These are phyloP conservation scores for Aschersonia sp. DNA, from an alignment of 2,329 filamentous ascomycete species.

Conservation along the genomic window DNA sequence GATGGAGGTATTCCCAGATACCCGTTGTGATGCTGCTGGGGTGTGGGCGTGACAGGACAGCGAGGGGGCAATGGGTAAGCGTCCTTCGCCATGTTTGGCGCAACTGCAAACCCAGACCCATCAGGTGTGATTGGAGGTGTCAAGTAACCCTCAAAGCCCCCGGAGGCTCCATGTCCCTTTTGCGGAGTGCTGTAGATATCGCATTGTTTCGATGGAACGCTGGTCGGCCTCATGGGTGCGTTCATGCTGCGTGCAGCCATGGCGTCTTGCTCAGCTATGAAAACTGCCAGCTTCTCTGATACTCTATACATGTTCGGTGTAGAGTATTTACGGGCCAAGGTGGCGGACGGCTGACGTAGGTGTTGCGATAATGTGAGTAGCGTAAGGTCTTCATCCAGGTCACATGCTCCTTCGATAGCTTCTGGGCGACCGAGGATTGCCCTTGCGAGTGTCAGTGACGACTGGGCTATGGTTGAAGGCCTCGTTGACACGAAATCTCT, in stretches of 20 bases:
- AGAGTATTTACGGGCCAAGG: conserved; percentile 45
- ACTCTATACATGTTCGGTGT: conserved; percentile 36
- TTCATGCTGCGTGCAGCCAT: conserved; percentile 31
- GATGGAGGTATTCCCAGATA: conserved; percentile 21
- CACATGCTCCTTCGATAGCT: conserved; percentile 62
- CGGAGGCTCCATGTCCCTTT: conserved; percentile 52
- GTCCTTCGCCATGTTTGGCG: conserved; percentile 27
- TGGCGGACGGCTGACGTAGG: conserved; percentile 42
- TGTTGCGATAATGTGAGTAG: conserved; percentile 44
- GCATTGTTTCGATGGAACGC: conserved; percentile 36
- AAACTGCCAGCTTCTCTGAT: conserved; percentile 40
- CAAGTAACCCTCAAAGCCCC: conserved; percentile 59
- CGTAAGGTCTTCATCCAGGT: conserved; percentile 54
- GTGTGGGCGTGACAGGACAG: conserved; percentile 48
- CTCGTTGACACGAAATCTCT: conserved; percentile 90
- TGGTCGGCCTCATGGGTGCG: conserved; percentile 46
- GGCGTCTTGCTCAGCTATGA: conserved; percentile 43
- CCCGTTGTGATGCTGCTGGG: conserved; percentile 23
- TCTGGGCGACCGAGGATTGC: conserved; percentile 75
- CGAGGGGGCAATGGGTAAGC: conserved; percentile 33
- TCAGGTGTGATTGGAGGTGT: conserved; percentile 81
- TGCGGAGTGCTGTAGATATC: conserved; percentile 65
- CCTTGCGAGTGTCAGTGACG: conserved; percentile 71
- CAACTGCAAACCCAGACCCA: conserved; percentile 36
- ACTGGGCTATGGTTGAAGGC: conserved; percentile 80